Base-by-base conservation (phyloP, 2,329 filamentous ascomycete species). In the Pyrenochaeta sp. region DNA sequence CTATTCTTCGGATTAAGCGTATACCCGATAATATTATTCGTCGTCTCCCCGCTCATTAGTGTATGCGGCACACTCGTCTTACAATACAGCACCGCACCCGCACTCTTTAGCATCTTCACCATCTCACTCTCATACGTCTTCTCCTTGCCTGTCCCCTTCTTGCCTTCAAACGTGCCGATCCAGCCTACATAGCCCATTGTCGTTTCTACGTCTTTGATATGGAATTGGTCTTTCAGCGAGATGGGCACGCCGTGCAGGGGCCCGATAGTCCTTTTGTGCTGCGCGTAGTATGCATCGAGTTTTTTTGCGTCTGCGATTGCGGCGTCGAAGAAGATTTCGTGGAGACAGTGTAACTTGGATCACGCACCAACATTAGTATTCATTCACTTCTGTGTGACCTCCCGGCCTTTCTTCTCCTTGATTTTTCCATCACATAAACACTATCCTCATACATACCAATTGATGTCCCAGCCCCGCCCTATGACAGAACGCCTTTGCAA, bases 121-220 rank as follows among this genome's bases (percentile, higher is more conserved):
- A 89, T 82, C 61, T 88, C 82, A 47, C 84, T 87, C 66, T 90
- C 87, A 47, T 82, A 84, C 0, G 79, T 77, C 66, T 75, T 81
- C 69, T 81, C 85, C 73, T 79, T 85, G 25, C 77, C 84, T 52
- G 77, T 84, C 1, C 77, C 80, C 28, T 80, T 82, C 49, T 81
- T 78, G 30, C 86, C 87, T 73, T 89, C 78, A 64, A 88, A 89
- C 0, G 85, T 89, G 5, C 82, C 84, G 10, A 89, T 85, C 86
- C 86, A 89, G 13, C 87, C 86, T 9, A 88, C 79, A 61, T 89
- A 90, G 7, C 86, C 87, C 86, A 89, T 82, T 2, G 69, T 72
- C 1, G 80, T 82, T 36, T 82, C 81, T 2, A 81, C 78, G 39
- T 70, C 78, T 43, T 78, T 79, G 60, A 83, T 79, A 42, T 83